Conservation (phyloP, 78 protist genomes). For the Protostelium mycophagum region DNA sequence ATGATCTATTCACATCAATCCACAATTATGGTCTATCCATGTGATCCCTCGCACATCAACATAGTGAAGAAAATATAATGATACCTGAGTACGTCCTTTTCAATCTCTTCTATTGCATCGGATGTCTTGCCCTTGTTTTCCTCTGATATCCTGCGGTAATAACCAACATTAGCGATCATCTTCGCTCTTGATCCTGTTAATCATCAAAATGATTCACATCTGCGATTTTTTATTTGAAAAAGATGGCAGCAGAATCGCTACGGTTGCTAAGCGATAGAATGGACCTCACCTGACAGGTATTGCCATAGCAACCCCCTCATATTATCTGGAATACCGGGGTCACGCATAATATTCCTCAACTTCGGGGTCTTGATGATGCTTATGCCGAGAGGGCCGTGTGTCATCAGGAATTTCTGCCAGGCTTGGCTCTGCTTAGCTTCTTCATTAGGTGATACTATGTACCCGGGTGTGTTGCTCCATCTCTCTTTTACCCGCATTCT, state of each 20-base stretch:
- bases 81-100: not conserved
- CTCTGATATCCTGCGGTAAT: not conserved
- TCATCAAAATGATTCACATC: too few species aligned
- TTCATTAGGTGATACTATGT: not conserved
- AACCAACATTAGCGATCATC: not conserved
- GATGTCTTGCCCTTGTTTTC: not conserved
- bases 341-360: not conserved
- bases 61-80: not conserved
- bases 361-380: not conserved
- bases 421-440: not conserved
- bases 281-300: not conserved
- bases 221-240: too few species aligned
- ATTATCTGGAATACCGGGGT: not conserved
- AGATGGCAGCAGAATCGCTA: too few species aligned
- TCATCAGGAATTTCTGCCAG: not conserved
- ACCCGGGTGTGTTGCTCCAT: not conserved
- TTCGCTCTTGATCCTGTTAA: not conserved
- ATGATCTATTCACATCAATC: slow-evolving; percentile 21
- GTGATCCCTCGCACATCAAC: too few species aligned
- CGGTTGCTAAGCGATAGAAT: not conserved
- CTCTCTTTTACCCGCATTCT: not conserved
- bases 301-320: not conserved
- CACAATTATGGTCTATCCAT: too few species aligned
- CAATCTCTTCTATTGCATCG: not conserved
- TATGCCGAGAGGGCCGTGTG: not conserved